These are phyloP conservation scores for Tylopilus plumbeoviolaceoides DNA, from an alignment of 768 basidiomycete species.

Conservation along the genomic window DNA sequence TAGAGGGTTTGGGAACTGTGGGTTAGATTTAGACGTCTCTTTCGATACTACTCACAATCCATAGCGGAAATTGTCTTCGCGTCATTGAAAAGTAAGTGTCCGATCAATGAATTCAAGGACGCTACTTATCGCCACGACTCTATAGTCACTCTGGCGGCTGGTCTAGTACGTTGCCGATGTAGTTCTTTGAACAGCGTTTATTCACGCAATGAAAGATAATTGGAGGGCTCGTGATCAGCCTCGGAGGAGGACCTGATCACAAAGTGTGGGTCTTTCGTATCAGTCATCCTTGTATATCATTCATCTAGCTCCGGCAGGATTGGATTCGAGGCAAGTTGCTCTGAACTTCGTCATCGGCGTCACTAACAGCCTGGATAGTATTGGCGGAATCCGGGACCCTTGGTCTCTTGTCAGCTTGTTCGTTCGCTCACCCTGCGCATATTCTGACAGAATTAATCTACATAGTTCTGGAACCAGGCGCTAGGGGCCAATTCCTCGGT, in stretches of 20 bases:
- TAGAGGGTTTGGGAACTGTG: slow-evolving; percentile 23
- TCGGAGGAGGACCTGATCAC: slow-evolving; percentile 57
- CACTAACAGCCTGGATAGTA: slow-evolving; percentile 10
- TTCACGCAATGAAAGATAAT: slow-evolving; percentile 26
- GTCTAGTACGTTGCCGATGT: slow-evolving; percentile 20
- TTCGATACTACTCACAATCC: slow-evolving; percentile 2
- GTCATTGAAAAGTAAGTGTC: slow-evolving; percentile 19
- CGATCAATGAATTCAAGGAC: background rate
- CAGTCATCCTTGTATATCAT: slow-evolving; percentile 21
- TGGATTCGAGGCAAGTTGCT: slow-evolving; percentile 13
- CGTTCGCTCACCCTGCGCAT: background rate
- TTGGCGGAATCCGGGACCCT: slow-evolving; percentile 22
- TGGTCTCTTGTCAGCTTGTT: slow-evolving; percentile 18
- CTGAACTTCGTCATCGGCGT: background rate
- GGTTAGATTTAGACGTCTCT: background rate
- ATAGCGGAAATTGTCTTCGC: slow-evolving; percentile 24
- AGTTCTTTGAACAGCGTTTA: background rate
- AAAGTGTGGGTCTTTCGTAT: slow-evolving; percentile 29
- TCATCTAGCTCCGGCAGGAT: slow-evolving; percentile 10
- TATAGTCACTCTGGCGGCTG: slow-evolving; percentile 36
- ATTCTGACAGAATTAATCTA: background rate
- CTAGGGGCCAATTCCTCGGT: slow-evolving; percentile 20
- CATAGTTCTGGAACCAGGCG: slow-evolving; percentile 20
- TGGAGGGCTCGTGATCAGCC: slow-evolving; percentile 46
- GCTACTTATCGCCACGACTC: background rate